Conservation (phyloP, 2,329 filamentous ascomycete genomes). For the Claviceps citrina region DNA sequence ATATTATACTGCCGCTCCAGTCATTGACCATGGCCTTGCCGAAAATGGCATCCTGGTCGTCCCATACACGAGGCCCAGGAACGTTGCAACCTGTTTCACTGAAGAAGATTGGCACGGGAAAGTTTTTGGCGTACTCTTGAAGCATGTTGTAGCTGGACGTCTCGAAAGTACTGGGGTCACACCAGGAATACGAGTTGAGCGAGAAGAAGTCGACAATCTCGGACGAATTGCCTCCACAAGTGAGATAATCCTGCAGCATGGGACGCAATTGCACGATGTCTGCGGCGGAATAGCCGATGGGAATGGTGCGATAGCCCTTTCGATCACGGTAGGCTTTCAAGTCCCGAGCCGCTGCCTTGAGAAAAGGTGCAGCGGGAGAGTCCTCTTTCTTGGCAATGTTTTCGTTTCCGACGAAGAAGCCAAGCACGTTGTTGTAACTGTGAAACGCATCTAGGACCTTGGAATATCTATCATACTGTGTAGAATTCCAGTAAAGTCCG, state of each 20-base stretch:
- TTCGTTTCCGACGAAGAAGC: slow-evolving; percentile 81
- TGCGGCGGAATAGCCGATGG: slow-evolving; percentile 74
- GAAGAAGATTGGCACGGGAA: slow-evolving; percentile 77
- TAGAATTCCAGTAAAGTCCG: slow-evolving; percentile 54
- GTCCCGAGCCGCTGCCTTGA: slow-evolving; percentile 69
- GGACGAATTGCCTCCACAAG: slow-evolving; percentile 53
- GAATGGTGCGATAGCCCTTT: slow-evolving; percentile 66
- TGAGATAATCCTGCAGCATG: slow-evolving; percentile 55
- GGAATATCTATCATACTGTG: slow-evolving; percentile 52
- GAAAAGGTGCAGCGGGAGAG: slow-evolving; percentile 56
- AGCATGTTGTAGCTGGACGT: slow-evolving; percentile 56
- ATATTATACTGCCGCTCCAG: slow-evolving; percentile 67
- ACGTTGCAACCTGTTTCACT: slow-evolving; percentile 77
- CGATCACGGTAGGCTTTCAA: slow-evolving; percentile 65
- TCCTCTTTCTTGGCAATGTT: slow-evolving; percentile 51
- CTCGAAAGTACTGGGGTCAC: slow-evolving; percentile 41
- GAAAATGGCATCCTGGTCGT: slow-evolving; percentile 64
- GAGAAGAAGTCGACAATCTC: slow-evolving; percentile 72
- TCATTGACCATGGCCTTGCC: slow-evolving; percentile 53
- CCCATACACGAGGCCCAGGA: slow-evolving; percentile 44
- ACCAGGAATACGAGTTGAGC: slow-evolving; percentile 77
- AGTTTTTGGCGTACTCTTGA: slow-evolving; percentile 49
- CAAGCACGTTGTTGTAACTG: slow-evolving; percentile 63
- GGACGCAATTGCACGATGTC: slow-evolving; percentile 58
- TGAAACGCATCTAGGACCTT: slow-evolving; percentile 66